These are phyloP conservation scores for Alternaria alternata DNA, from an alignment of 2,329 filamentous ascomycete species.

Conservation along the genomic window DNA sequence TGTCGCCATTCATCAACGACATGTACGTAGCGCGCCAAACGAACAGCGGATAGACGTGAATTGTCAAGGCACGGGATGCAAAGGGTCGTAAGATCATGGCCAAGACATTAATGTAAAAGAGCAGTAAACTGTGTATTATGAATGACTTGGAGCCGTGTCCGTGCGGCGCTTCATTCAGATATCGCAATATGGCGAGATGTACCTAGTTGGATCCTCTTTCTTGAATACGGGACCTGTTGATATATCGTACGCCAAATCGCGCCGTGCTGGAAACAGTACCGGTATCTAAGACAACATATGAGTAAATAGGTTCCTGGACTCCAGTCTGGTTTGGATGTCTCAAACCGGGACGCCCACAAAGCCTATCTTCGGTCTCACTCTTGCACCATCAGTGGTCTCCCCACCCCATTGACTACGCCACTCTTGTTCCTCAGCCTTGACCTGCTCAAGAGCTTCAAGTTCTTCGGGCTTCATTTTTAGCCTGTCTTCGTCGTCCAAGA, in stretches of 20 bases:
- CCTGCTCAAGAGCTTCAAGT: conserved; percentile 73
- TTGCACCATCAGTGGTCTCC: conserved; percentile 66
- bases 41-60: neutral
- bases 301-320: neutral
- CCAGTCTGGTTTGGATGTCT: neutral
- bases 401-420: conserved; percentile 81
- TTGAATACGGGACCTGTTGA: neutral
- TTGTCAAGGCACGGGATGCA: neutral
- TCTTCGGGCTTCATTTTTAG: conserved; percentile 74
- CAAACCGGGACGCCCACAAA: conserved; percentile 60
- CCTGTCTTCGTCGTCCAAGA: conserved; percentile 70
- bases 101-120: neutral
- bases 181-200: neutral
- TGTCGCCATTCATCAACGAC: neutral
- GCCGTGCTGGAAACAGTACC: neutral
- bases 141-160: neutral
- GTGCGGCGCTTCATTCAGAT: neutral
- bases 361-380: conserved; percentile 58
- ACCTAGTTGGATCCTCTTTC: neutral
- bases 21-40: neutral
- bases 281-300: neutral
- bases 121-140: neutral
- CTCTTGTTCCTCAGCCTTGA: conserved; percentile 68
- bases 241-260: neutral
- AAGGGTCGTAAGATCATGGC: neutral